A percentile compares a stretch with the other conserved stretches of the same genome.
These are phyloP conservation scores for Yarrowia sp. DNA, from an alignment of 805 yeast genomes.

Conservation along the genomic window DNA sequence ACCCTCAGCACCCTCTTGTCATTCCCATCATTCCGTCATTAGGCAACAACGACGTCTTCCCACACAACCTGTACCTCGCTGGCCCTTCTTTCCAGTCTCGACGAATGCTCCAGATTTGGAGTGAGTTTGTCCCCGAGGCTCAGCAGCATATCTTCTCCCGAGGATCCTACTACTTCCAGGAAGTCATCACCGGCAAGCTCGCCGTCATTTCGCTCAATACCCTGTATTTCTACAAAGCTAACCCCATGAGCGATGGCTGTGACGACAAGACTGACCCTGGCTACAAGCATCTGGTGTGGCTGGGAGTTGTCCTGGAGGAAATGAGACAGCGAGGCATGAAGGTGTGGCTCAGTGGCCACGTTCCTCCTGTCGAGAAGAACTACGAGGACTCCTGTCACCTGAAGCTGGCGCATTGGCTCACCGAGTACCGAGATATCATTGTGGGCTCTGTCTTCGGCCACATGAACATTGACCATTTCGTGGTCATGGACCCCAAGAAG, in stretches of 20 bases:
- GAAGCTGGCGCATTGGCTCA: slow-evolving; percentile 79
- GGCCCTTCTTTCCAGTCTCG: slow-evolving; percentile 91
- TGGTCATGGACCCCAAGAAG: slow-evolving; percentile 63
- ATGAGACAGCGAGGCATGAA: slow-evolving; percentile 75
- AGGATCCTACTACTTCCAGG: slow-evolving; percentile 76
- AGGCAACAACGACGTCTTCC: slow-evolving; percentile 89
- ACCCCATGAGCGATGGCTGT: slow-evolving; percentile 85
- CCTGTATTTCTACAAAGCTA: slow-evolving; percentile 72
- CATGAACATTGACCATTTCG: slow-evolving; percentile 87
- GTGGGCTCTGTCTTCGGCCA: slow-evolving; percentile 87
- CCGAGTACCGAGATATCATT: slow-evolving; percentile 83
- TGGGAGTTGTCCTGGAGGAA: slow-evolving; percentile 75
- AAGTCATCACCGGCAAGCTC: slow-evolving; percentile 78
- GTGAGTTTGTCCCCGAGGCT: slow-evolving; percentile 72
- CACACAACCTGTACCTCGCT: slow-evolving; percentile 82
- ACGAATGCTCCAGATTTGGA: slow-evolving; percentile 77
- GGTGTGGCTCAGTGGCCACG: slow-evolving; percentile 89
- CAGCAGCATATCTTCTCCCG: slow-evolving; percentile 77
- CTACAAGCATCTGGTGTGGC: slow-evolving; percentile 75
- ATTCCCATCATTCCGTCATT: slow-evolving; percentile 68
- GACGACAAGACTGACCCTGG: slow-evolving; percentile 79
- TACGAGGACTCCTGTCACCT: slow-evolving; percentile 74
- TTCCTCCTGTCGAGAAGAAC: slow-evolving; percentile 84
- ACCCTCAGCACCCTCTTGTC: slow-evolving; percentile 40
- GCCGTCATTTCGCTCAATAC: slow-evolving; percentile 84